Base-by-base conservation (phyloP, 2,329 filamentous ascomycete species). In the Nemania serpens region DNA sequence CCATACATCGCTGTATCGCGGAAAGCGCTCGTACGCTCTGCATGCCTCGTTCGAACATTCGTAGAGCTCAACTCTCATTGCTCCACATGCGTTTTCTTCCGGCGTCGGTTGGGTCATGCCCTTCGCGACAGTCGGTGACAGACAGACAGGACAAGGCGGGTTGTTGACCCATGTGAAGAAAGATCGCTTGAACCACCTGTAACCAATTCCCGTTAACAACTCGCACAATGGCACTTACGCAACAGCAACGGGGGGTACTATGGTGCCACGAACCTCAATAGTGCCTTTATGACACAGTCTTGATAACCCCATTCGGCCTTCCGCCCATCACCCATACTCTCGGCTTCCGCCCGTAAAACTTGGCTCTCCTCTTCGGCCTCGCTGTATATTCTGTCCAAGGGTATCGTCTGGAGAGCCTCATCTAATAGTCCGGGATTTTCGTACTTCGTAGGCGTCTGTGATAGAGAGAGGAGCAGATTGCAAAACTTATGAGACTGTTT, bases 91-190 rank as follows among this genome's bases (percentile, higher is more conserved):
- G 66, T 87, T 89, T 78, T 99, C 95, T 56, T 98, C 95, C 1
- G 91, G 91, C 0, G 90, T 89, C 7, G 95, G 93, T 33, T 90
- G 87, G 1, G 91, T 91, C 85, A 91, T 90, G 68, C 93, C 94
- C 70, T 90, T 86, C 10, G 88, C 88, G 58, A 95, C 85, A 2
- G 94, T 97, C 41, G 92, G 91, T 51, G 90, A 91, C 68, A 88
- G 81, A 76, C 95, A 99, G 57, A 86, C 82, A 10, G 89, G 84
- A 76, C 95, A 98, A 17, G 89, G 84, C 0, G 95, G 95, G 76
- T 97, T 97, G 79, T 97, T 96, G 70, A 98, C 92, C 89, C 93
- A 99, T 62, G 90, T 88, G 78, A 98, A 98, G 79, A 98, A 98
- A 7, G 90, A 89, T 66, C 90, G 85, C 79, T 95, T 96, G 80